Evolutionary conservation across 345 rosid genomes (phyloP), one percentile per base, ranked within the genome.

Genomic region (Pistacia vera): DNA sequence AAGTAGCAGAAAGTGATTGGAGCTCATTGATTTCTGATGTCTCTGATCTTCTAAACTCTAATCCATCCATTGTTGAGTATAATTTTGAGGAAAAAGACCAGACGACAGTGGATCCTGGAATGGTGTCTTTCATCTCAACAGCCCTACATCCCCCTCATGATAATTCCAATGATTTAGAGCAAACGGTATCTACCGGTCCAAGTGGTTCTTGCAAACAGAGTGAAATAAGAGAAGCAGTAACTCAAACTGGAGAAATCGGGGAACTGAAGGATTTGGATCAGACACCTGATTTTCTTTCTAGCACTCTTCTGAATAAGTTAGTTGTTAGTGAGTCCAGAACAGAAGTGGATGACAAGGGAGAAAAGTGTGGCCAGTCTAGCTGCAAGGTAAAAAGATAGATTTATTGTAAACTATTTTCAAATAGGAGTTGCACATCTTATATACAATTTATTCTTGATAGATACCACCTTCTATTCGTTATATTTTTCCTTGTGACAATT

Each of bases 311-410:
- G 61, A 67, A 79, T 55, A 74, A 82, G 73, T 68, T 76, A 41
- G 74, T 52, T 68, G 84, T 83, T 65, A 66, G 58, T 62, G 79
- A 74, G 80, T 68, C 77, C 62, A 63, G 76, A 51, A 46, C 66
- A 57, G 63, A 81, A 71, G 66, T 63, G 52, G 86, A 81, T 76
- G 75, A 72, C 20, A 73, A 72, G 83, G 88, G 71, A 63, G 80
- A 85, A 74, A 80, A 38, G 51, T 66, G 69, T 58, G 28, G 56
- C 41, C 86, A 79, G 56, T 60, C 78, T 52, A 67, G 68, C 54
- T 59, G 76, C 70, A 85, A 89, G 93, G 95, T 91, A 79, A 76
- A 61, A 28, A 68, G 56, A 59, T 70, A 11, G 18, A 14, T 30
- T 74, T 55, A n/a, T 22, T 71, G 28, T 3, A 38, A 20, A 41